Percentiles rank a stretch among this genome's conserved stretches.
Conservation (phyloP, 441 rosid genomes). For the Mallotus japonicus region DNA sequence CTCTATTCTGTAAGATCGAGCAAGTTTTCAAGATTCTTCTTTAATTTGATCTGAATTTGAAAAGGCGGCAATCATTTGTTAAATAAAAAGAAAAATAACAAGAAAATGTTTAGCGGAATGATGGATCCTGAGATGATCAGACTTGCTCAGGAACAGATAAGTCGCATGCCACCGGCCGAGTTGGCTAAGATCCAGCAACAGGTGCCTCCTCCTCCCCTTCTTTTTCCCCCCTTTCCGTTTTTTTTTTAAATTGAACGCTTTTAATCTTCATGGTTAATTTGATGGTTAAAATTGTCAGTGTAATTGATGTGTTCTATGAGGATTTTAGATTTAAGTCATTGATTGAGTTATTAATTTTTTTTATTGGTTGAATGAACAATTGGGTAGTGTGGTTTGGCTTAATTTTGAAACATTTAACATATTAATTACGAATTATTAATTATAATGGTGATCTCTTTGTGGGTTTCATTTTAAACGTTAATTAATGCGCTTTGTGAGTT, state of each 20-base stretch:
- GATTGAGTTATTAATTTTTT: not conserved
- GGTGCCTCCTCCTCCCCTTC: constrained; percentile 34
- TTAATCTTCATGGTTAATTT: not conserved
- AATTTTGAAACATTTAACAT: not conserved
- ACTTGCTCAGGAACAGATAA: constrained; percentile 92
- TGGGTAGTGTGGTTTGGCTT: not conserved
- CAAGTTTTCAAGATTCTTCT: not conserved
- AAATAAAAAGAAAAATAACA: not conserved
- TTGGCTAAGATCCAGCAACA: constrained; percentile 80
- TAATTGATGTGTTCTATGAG: not conserved
- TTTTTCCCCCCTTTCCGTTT: not conserved
- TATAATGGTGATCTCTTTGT: not conserved
- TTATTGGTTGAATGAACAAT: not conserved
- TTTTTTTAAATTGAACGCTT: too few relatives aligned
- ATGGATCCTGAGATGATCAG: constrained; percentile 93
- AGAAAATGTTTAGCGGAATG: constrained; percentile 62
- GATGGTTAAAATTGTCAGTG: not conserved
- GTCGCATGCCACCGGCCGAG: constrained; percentile 84
- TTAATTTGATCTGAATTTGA: not conserved
- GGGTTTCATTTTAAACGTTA: not conserved
- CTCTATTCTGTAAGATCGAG: too few relatives aligned
- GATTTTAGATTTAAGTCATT: not conserved
- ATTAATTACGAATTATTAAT: not conserved
- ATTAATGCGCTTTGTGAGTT: not conserved
- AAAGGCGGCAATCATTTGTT: not conserved